Evolutionary conservation across 148 eudicot genomes (phyloP).

Genomic region (Bassia scoparia): DNA sequence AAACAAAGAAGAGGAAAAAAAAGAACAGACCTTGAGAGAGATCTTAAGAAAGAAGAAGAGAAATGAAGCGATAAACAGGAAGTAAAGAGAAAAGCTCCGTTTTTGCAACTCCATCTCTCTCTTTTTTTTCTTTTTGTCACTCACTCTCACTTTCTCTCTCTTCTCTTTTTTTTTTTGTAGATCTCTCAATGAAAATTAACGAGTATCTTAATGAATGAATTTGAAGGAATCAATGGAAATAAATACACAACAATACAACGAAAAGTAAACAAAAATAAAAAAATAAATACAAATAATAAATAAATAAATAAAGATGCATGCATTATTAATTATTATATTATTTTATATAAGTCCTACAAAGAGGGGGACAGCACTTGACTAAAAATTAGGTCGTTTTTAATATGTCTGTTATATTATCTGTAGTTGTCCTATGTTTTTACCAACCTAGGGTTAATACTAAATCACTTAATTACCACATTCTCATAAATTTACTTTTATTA

Average conservation of each 20-base stretch:
- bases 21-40: slow-evolving; percentile 44
- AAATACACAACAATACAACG: no score
- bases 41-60: slow-evolving; percentile 39
- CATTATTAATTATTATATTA: no score
- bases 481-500: no score
- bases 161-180: background rate
- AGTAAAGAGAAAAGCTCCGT: slow-evolving; percentile 42
- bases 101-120: slow-evolving; percentile 48
- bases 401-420: no score
- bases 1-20: background rate
- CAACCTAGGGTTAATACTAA: no score
- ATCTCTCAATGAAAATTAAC: background rate
- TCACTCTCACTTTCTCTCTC: background rate
- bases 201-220: background rate
- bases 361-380: background rate
- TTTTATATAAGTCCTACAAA: background rate
- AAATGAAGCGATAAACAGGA: slow-evolving; percentile 50
- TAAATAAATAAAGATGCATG: no score
- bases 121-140: slow-evolving; percentile 7
- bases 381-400: background rate
- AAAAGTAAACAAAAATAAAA: no score
- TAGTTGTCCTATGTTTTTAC: no score
- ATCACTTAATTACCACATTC: no score
- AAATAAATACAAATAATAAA: no score
- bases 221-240: background rate